Conservation (phyloP, 345 rosid species). For the Hibiscus trionum region DNA sequence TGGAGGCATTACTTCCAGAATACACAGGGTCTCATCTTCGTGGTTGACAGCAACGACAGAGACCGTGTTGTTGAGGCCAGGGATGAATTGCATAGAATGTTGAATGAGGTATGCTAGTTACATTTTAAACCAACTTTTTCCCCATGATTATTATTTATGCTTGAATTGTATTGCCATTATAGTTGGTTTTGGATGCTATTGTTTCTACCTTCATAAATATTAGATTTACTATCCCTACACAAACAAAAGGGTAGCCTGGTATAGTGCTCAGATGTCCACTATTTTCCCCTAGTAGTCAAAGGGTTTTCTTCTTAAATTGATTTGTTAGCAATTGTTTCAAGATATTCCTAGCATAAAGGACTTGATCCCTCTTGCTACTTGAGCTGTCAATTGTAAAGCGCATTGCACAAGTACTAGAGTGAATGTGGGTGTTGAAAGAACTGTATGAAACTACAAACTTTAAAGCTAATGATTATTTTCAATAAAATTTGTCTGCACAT, state of each 20-base stretch:
- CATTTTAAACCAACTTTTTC: background rate
- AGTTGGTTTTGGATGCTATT: background rate
- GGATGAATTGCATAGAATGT: slow-evolving; percentile 85
- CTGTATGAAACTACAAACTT: background rate
- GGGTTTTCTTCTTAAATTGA: background rate
- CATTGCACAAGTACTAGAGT: background rate
- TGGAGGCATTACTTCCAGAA: slow-evolving; percentile 90
- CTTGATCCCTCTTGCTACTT: background rate
- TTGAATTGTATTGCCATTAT: background rate
- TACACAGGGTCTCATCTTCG: slow-evolving; percentile 79
- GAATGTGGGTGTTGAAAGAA: background rate
- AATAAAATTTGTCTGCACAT: background rate
- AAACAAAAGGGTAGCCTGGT: background rate
- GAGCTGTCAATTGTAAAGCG: background rate
- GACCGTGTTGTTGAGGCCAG: slow-evolving; percentile 72
- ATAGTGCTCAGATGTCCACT: background rate
- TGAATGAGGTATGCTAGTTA: slow-evolving; percentile 55
- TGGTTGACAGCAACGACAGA: slow-evolving; percentile 81
- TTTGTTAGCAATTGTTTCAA: background rate
- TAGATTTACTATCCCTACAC: background rate
- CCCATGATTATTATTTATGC: background rate
- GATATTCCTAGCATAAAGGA: background rate
- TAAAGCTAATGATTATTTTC: background rate
- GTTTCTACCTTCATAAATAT: background rate
- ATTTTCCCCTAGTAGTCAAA: background rate